Evolutionary conservation across 2,329 filamentous ascomycete genomes (phyloP).

Genomic region (Fusarium oligoseptatum): DNA sequence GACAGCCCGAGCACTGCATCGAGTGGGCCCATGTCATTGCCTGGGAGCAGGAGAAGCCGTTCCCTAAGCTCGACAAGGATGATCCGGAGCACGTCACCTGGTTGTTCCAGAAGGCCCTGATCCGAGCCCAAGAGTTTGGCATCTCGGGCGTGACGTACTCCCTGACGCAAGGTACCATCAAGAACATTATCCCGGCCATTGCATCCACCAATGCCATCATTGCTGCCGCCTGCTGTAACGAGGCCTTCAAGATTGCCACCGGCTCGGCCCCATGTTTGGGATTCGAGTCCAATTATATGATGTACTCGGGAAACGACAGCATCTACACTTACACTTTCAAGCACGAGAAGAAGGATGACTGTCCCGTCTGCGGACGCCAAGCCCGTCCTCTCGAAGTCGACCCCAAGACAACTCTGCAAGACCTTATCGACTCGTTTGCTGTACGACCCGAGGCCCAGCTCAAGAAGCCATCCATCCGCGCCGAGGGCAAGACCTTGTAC

Average conservation of each 20-base stretch:
- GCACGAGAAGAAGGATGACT: slow-evolving; percentile 94
- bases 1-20: slow-evolving; percentile 97
- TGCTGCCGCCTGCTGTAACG: slow-evolving; percentile 94
- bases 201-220: slow-evolving; percentile 98
- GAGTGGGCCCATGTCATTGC: slow-evolving; percentile 99
- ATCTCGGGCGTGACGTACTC: slow-evolving; percentile 95
- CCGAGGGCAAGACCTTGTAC: slow-evolving; percentile 86
- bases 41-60: slow-evolving; percentile 89
- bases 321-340: slow-evolving; percentile 99
- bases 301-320: slow-evolving; percentile 96
- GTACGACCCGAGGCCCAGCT: slow-evolving; percentile 90
- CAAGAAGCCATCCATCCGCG: slow-evolving; percentile 89
- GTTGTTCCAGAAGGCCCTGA: slow-evolving; percentile 88
- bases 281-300: slow-evolving; percentile 93
- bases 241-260: slow-evolving; percentile 94
- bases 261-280: slow-evolving; percentile 84
- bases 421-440: slow-evolving; percentile 87
- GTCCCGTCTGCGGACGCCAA: slow-evolving; percentile 90
- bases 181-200: slow-evolving; percentile 99
- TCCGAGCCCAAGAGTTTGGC: slow-evolving; percentile 87
- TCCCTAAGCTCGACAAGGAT: slow-evolving; percentile 90
- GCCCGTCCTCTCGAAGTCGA: slow-evolving; percentile 82
- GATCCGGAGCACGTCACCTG: slow-evolving; percentile 98
- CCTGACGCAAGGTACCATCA: slow-evolving; percentile 96
- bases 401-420: slow-evolving; percentile 78